phyloP scores from a whole-genome alignment of 108 stramenopile species.

The Nitzschia inconspicua region DNA sequence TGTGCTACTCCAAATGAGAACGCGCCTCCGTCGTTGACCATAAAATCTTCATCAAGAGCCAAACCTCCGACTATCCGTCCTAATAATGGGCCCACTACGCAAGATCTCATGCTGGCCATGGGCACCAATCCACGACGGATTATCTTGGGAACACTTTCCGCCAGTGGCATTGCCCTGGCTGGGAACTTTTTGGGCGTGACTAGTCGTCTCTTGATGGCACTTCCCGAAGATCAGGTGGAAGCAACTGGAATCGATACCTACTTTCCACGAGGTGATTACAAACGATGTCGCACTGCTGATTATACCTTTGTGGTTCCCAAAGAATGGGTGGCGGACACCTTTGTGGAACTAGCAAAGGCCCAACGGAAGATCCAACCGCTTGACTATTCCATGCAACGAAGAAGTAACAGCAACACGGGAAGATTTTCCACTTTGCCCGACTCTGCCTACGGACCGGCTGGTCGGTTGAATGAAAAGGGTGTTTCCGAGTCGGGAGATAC shows the following conservation, averaged over 20 bases:
- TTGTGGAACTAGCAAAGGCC: conserved; percentile 68
- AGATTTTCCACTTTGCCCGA: conserved; percentile 29
- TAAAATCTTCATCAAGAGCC: no score
- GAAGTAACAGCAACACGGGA: neutral
- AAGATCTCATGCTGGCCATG: conserved; percentile 56
- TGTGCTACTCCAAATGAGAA: no score
- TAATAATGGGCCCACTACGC: neutral
- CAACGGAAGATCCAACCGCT: conserved; percentile 41
- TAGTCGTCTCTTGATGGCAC: conserved; percentile 35
- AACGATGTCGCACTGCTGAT: conserved; percentile 44
- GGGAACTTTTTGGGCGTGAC: conserved; percentile 74
- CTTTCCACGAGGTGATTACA: conserved; percentile 65
- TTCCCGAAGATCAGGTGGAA: conserved; percentile 64
- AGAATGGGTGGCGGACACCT: conserved; percentile 83
- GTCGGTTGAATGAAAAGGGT: conserved; percentile 44
- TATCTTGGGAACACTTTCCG: conserved; percentile 32
- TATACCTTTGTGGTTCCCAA: conserved; percentile 73
- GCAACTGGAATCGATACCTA: conserved; percentile 55
- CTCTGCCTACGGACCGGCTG: conserved; percentile 73
- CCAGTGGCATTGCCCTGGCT: conserved; percentile 60
- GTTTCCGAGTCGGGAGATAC: conserved; percentile 61
- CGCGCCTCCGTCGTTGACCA: no score
- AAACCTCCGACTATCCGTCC: no score
- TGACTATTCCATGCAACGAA: conserved; percentile 51
- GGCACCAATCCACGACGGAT: conserved; percentile 68